A percentile compares a stretch with the other conserved stretches of the same genome.
These are phyloP conservation scores for Suhomyces sp. DNA, from an alignment of 805 yeast genomes.

Conservation along the genomic window DNA sequence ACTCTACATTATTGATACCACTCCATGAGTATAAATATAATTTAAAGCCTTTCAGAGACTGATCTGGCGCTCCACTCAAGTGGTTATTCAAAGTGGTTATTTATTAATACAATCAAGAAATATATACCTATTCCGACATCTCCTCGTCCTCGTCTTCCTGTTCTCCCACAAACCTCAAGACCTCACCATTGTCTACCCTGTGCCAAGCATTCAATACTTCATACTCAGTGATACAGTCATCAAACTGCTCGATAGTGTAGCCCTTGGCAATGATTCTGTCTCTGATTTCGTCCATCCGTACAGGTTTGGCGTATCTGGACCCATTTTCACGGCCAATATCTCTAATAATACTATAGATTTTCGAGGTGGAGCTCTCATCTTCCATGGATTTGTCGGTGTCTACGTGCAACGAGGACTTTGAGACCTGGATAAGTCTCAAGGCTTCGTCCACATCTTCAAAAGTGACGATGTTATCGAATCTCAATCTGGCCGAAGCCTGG, in stretches of 20 bases:
- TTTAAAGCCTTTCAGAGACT: too few species aligned
- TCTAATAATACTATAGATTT: constrained; percentile 69
- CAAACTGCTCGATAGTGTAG: constrained; percentile 74
- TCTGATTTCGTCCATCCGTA: constrained; percentile 49
- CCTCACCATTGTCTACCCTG: constrained; percentile 64
- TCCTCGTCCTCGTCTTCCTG: constrained; percentile 25
- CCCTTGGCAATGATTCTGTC: constrained; percentile 76
- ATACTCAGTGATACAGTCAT: constrained; percentile 73
- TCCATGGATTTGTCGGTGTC: constrained; percentile 48
- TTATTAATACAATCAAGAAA: constrained; percentile 5
- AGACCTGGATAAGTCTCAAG: constrained; percentile 75
- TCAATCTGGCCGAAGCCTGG: constrained; percentile 88
- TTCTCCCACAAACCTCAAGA: constrained; percentile 52
- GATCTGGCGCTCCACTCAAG: too few species aligned
- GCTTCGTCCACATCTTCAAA: constrained; percentile 94
- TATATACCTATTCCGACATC: background rate
- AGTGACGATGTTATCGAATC: constrained; percentile 71
- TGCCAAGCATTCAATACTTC: constrained; percentile 73
- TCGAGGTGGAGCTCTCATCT: constrained; percentile 65
- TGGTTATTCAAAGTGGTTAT: too few species aligned
- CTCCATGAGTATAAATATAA: too few species aligned
- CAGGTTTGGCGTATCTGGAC: constrained; percentile 22
- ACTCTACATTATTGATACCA: too few species aligned
- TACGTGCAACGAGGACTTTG: constrained; percentile 75
- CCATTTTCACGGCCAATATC: constrained; percentile 47